Percentiles rank a stretch among this genome's conserved stretches.
Evolutionary conservation across 495 filamentous ascomycete species (phyloP).

Genomic region (Bacidia gigantensis): DNA sequence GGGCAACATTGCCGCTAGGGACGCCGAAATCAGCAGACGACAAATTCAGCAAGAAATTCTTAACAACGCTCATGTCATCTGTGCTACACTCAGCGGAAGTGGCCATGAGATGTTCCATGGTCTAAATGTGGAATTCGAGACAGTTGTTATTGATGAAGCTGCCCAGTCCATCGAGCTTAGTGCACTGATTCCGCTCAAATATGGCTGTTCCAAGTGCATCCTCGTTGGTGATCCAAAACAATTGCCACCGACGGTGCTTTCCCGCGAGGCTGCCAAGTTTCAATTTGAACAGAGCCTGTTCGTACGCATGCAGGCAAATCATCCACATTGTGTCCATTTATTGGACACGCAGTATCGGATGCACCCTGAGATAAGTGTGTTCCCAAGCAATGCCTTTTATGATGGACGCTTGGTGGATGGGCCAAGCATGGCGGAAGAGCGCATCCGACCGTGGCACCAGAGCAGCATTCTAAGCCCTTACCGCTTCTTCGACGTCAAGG

Average conservation of each 20-base stretch:
- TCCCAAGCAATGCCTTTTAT: constrained; percentile 86
- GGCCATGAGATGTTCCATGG: constrained; percentile 97
- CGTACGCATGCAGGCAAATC: constrained; percentile 91
- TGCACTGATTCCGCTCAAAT: constrained; percentile 92
- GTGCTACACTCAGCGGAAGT: constrained; percentile 86
- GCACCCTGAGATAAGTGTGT: constrained; percentile 88
- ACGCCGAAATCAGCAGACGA: constrained; percentile 72
- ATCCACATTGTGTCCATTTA: constrained; percentile 79
- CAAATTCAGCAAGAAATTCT: constrained; percentile 83
- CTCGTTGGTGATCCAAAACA: constrained; percentile 97
- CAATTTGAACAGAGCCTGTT: constrained; percentile 97
- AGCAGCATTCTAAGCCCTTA: constrained; percentile 75
- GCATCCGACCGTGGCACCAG: constrained; percentile 70
- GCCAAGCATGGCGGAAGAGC: constrained; percentile 58
- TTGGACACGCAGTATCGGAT: constrained; percentile 96
- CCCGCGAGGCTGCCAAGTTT: constrained; percentile 79
- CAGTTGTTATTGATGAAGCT: constrained; percentile 95
- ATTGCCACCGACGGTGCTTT: constrained; percentile 87
- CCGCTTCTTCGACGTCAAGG: constrained; percentile 93
- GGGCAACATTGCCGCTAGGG: constrained; percentile 59
- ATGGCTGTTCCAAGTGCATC: constrained; percentile 92
- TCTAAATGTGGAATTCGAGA: constrained; percentile 91
- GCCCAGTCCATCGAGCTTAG: constrained; percentile 96
- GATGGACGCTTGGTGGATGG: constrained; percentile 77
- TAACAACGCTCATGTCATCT: constrained; percentile 80